Percentiles rank a stretch among this genome's conserved stretches.
phyloP scores from a whole-genome alignment of 306 rosid species.

The Ochetophila trinervis region DNA sequence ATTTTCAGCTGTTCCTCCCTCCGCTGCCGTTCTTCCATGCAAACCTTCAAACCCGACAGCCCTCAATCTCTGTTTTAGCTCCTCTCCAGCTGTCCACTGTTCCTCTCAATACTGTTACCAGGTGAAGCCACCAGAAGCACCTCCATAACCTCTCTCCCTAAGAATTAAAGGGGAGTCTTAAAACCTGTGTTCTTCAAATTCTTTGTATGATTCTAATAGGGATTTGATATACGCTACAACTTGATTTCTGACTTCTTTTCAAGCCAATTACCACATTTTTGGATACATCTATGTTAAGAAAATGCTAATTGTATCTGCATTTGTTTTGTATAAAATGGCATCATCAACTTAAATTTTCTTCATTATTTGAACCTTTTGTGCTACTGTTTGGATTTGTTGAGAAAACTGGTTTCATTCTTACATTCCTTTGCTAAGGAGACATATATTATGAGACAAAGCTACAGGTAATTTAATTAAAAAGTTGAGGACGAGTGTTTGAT shows the following conservation, averaged over 20 bases:
- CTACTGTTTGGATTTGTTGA: neutral
- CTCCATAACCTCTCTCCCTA: slow-evolving; percentile 29
- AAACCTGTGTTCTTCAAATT: slow-evolving; percentile 20
- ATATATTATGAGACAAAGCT: too few species aligned
- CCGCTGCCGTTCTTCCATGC: slow-evolving; percentile 51
- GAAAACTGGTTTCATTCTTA: neutral
- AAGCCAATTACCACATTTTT: slow-evolving; percentile 9
- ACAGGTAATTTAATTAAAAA: too few species aligned
- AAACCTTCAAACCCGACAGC: slow-evolving; percentile 39
- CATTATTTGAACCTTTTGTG: neutral
- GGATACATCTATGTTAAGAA: slow-evolving; percentile 8
- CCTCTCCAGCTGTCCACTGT: slow-evolving; percentile 44
- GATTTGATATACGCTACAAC: slow-evolving; percentile 33
- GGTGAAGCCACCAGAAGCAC: slow-evolving; percentile 47
- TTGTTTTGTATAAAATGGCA: neutral
- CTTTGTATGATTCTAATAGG: slow-evolving; percentile 36
- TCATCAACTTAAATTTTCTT: neutral
- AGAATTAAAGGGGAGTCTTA: slow-evolving; percentile 11
- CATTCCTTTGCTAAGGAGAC: too few species aligned
- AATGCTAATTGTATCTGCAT: slow-evolving; percentile 15
- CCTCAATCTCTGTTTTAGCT: slow-evolving; percentile 45
- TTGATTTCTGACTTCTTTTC: slow-evolving; percentile 30
- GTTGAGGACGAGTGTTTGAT: too few species aligned
- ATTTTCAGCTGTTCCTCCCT: slow-evolving; percentile 59
- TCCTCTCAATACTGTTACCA: slow-evolving; percentile 49